These are phyloP conservation scores for Aspergillus quadrilineatus DNA, from an alignment of 2,329 filamentous ascomycete species.

Conservation along the genomic window DNA sequence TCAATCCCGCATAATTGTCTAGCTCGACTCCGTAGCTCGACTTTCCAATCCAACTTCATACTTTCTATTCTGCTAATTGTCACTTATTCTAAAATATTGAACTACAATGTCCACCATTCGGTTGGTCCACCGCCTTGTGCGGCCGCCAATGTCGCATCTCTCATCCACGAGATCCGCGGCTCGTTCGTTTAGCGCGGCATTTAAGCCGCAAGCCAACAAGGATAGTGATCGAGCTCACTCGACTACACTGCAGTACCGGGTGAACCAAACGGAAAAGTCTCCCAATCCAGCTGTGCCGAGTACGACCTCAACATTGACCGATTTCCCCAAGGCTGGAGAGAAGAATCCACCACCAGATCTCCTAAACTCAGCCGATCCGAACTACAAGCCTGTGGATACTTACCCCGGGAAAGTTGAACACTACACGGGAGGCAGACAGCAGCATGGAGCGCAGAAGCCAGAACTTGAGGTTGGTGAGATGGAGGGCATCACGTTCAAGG, in stretches of 20 bases:
- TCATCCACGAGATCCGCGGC: slow-evolving; percentile 27
- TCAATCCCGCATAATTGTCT: slow-evolving; percentile 30
- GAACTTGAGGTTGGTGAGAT: slow-evolving; percentile 85
- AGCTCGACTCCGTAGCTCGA: not conserved
- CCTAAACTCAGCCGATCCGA: slow-evolving; percentile 55
- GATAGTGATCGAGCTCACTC: slow-evolving; percentile 52
- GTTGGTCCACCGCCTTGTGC: slow-evolving; percentile 46
- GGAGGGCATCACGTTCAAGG: slow-evolving; percentile 78
- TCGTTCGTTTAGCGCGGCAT: slow-evolving; percentile 33
- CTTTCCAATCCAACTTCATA: not conserved
- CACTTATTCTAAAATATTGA: slow-evolving; percentile 3
- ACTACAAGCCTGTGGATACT: slow-evolving; percentile 60
- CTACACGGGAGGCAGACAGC: slow-evolving; percentile 65
- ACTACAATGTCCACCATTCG: slow-evolving; percentile 49
- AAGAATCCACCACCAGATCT: slow-evolving; percentile 61
- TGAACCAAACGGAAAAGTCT: slow-evolving; percentile 57
- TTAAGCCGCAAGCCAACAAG: slow-evolving; percentile 42
- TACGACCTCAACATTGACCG: slow-evolving; percentile 61
- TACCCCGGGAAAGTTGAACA: slow-evolving; percentile 62
- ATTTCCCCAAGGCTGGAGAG: slow-evolving; percentile 60
- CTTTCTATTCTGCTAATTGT: not conserved
- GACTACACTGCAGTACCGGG: slow-evolving; percentile 55
- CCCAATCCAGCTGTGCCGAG: slow-evolving; percentile 64
- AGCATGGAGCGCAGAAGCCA: slow-evolving; percentile 51
- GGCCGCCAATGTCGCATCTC: slow-evolving; percentile 33